Evolutionary conservation across 2,329 filamentous ascomycete genomes (phyloP), one percentile per base, ranked within the genome.

Genomic region (Trichophyton benhamiae): DNA sequence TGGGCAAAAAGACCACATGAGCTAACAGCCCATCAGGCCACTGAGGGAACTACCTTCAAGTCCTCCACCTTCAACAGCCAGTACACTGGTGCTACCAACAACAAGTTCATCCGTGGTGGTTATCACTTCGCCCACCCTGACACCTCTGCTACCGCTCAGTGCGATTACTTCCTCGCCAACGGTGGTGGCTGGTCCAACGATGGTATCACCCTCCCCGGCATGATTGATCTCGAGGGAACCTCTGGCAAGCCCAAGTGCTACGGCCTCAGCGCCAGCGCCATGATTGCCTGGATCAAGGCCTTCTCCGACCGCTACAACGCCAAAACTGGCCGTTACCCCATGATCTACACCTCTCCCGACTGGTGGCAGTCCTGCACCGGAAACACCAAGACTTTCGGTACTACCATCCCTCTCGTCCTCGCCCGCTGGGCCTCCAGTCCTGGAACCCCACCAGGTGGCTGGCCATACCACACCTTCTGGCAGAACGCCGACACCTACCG

Each of bases 361-460:
- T 83, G 80, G 81, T 83, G 81, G 81, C 71, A 68, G 9, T 69
- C 70, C 30, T 83, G 81, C 69, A 82, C 80, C 0, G 80, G 79
- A 8, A 77, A 78, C 67, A 78, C 73, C 36, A 70, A 69, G 15
- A 75, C 72, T 2, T 83, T 83, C 63, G 69, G 68, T 41, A 64
- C 68, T 20, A 78, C 73, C 17, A 79, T 76, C 63, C 79, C 79
- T 6, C 71, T 82, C 8, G 76, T 80, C 7, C 66, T 83, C 58
- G 79, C 79, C 3, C 68, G 75, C 2, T 82, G 79, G 63, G 75
- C 69, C 64, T 70, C 70, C 0, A 67, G 74, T 1, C 55, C 55
- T 6, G 78, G 79, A 0, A 75, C 74, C 1, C 71, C 80, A 8
- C 80, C 80, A 0, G 79, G 77, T 13, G 77, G 79, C 17, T 83